Evolutionary conservation across 139 green algal genomes (phyloP), one percentile per base, ranked within the genome.

Genomic region (Astrephomene gubernaculifera): DNA sequence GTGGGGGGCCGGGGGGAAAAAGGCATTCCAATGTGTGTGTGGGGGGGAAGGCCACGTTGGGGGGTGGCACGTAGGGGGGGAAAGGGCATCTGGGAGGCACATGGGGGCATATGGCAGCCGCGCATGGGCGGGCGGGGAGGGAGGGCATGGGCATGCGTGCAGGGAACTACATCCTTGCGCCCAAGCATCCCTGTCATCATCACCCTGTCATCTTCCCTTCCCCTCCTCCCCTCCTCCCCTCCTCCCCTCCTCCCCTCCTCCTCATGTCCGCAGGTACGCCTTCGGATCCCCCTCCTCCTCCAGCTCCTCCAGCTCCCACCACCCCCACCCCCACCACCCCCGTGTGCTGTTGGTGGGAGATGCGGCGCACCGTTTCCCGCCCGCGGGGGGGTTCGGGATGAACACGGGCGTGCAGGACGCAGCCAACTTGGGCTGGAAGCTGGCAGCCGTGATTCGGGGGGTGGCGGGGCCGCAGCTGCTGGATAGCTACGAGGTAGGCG

Each of bases 381-480:
- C 94, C 7, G 95, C 96, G 36, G 97, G 97, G 24, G 97, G 96
- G 3, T 98, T 99, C 90, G 97, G 97, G 36, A 98, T 99, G 95
- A 99, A 99, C 94, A 98, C 97, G 6, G 97, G 97, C 22, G 92
- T 98, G 24, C 96, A 94, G 76, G 96, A 99, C 73, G 96, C 96
- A 0, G 96, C 98, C 91, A 98, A 98, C 85, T 89, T 99, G 36
- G 97, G 96, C 1, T 99, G 96, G 96, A 98, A 98, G 91, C 92
- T 99, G 29, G 95, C 96, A 19, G 88, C 93, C n/a, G 93, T 95
- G 41, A 76, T 96, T 25, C 54, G 76, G 43, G 81, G 79, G 7
- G 21, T 27, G n/a, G 90, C 88, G 33, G 25, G 24, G 7, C 31
- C 43, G 0, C 27, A 72, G 6, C 88, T 99, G 63, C 88, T 99